Base-by-base conservation (phyloP, 2,329 filamentous ascomycete genomes). In the Cadophora sp. region DNA sequence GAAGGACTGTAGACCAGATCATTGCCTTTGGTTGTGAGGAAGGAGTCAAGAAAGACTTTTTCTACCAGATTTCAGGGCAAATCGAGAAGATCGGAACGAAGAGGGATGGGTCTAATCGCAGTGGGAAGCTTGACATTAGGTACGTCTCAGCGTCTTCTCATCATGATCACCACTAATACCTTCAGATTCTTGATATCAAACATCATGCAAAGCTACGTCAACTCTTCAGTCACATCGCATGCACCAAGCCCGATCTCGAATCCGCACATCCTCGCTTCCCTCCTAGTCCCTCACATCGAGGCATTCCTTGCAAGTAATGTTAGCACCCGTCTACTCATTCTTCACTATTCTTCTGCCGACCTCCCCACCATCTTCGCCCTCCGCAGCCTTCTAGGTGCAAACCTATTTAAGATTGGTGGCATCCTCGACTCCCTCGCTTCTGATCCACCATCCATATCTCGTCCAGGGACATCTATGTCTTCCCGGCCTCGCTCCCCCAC, bases 211-310 rank as follows among this genome's bases (percentile, higher is more conserved):
- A 80, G 83, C 0, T 86, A 85, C 70, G 69, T 56, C 22, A 86
- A 83, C 5, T 80, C 83, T 1, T 86, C 86, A 67, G 82, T 82
- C 1, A 77, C 85, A 8, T 75, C 82, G 3, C 82, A 83, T 65
- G 85, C 87, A 68, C 81, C 81, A 3, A 83, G 84, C 66, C 86
- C 86, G 0, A 85, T 88, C 68, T 80, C 81, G 19, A 84, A 87
- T 72, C 82, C 85, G 1, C 79, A 83, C 26, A 79, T 86, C 19
- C 81, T 90, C 1, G 87, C 88, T 1, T 84, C 85, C 0, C 80
- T 89, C 1, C 81, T 90, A 26, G 80, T 90, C 48, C 86, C 87
- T 1, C 86, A 89, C 68, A 80, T 91, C 1, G 88, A 90, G 72
- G 83, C 84, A 0, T 90, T 88, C 69, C 79, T 90, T 60, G 81